Conservation (phyloP, 192 early-diverging fungal species). For the Bifiguratus adelaidae region DNA sequence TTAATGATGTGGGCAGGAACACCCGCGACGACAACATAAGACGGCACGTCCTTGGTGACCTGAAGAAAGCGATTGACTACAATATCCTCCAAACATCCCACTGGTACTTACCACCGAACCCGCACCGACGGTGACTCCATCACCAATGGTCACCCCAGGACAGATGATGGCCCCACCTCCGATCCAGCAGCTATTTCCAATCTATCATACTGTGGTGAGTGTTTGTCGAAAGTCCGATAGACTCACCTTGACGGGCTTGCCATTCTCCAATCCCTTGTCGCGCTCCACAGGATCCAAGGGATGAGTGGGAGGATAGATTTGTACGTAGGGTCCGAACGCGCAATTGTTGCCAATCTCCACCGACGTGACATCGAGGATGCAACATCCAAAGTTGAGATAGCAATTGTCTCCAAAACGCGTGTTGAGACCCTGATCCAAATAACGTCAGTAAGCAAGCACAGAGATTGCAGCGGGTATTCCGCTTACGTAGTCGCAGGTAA, state of each 20-base stretch:
- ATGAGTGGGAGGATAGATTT: constrained; percentile 64
- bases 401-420: constrained; percentile 61
- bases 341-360: constrained; percentile 68
- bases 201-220: constrained; percentile 14
- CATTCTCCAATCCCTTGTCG: constrained; percentile 23
- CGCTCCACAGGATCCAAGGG: constrained; percentile 48
- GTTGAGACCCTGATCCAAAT: no score
- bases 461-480: no score
- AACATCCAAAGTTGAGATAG: constrained; percentile 69
- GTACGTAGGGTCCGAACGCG: constrained; percentile 68
- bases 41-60: constrained; percentile 76
- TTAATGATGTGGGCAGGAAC: constrained; percentile 78
- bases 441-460: no score
- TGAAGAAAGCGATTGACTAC: not conserved
- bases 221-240: no score
- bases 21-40: constrained; percentile 69
- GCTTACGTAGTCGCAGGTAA: constrained; percentile 70
- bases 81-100: no score
- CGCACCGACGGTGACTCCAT: constrained; percentile 62
- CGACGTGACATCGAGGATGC: constrained; percentile 61
- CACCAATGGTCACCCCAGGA: constrained; percentile 83
- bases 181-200: constrained; percentile 85
- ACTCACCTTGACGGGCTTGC: constrained; percentile 29
- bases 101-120: constrained; percentile 52
- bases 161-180: constrained; percentile 72